Evolutionary conservation across 139 green algal species (phyloP).

Genomic region (Coccomyxa sp.): DNA sequence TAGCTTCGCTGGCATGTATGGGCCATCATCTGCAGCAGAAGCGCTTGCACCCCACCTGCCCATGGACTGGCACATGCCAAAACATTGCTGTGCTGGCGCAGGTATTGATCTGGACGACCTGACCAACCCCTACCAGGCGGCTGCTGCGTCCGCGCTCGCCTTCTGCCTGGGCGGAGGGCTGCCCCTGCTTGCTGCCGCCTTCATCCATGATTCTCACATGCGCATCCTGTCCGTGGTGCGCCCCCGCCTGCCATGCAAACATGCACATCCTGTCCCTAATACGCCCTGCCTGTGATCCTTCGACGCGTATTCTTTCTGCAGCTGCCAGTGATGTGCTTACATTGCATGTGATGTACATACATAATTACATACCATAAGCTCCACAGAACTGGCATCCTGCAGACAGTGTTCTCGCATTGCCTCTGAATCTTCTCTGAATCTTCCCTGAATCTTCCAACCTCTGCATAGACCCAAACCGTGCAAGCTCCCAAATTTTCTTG

Average conservation of each 20-base stretch:
- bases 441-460: too few species aligned
- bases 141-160: slow-evolving; percentile 48
- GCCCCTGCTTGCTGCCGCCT: slow-evolving; percentile 59
- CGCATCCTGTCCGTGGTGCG: slow-evolving; percentile 10
- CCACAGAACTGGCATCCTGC: background rate
- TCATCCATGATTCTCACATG: slow-evolving; percentile 35
- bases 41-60: too few species aligned
- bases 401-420: background rate
- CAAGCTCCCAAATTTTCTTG: too few species aligned
- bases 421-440: background rate
- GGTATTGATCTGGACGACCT: slow-evolving; percentile 86
- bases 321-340: background rate
- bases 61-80: too few species aligned
- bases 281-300: background rate
- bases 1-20: too few species aligned
- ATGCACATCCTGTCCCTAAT: background rate
- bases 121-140: slow-evolving; percentile 66
- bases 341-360: background rate
- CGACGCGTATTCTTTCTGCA: background rate
- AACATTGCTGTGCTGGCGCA: too few species aligned
- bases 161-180: slow-evolving; percentile 58
- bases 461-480: too few species aligned
- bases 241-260: background rate
- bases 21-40: too few species aligned
- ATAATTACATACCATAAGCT: background rate